Evolutionary conservation across 2,329 filamentous ascomycete species (phyloP).

Genomic region (Botrytis medusae): DNA sequence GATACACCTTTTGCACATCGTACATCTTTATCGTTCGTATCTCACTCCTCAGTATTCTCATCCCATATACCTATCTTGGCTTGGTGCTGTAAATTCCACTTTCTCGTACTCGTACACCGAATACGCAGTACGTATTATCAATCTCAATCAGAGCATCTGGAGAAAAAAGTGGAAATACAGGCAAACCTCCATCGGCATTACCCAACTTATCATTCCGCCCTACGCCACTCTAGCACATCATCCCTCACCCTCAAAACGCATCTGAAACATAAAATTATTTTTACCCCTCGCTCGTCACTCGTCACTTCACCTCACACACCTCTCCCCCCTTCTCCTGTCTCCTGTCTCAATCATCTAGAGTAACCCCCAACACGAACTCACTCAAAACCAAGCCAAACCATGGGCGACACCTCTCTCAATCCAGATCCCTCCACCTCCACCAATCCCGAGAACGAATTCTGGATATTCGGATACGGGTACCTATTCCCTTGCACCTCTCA

Average conservation of each 20-base stretch:
- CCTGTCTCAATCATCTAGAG: neutral
- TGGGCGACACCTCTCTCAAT: neutral
- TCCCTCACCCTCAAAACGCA: neutral
- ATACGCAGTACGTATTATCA: neutral
- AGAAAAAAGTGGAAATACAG: constrained; percentile 15
- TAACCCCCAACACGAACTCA: neutral
- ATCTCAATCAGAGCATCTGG: neutral
- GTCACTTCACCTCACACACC: neutral
- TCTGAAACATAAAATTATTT: neutral
- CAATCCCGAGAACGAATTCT: constrained; percentile 62
- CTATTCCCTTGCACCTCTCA: constrained; percentile 33
- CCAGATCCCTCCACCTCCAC: constrained; percentile 10
- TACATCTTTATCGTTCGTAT: too few species aligned
- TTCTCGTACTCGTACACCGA: neutral
- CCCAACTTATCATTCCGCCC: neutral
- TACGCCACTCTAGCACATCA: neutral
- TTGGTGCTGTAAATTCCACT: neutral
- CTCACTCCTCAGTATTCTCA: too few species aligned
- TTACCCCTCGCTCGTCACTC: neutral
- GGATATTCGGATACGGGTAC: constrained; percentile 97
- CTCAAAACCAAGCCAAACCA: neutral
- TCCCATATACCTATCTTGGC: too few species aligned
- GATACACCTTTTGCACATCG: neutral
- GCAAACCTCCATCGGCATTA: neutral
- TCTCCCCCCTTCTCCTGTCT: neutral